Base-by-base conservation (phyloP, 1,284 basidiomycete genomes). In the Inonotus hispidus region DNA sequence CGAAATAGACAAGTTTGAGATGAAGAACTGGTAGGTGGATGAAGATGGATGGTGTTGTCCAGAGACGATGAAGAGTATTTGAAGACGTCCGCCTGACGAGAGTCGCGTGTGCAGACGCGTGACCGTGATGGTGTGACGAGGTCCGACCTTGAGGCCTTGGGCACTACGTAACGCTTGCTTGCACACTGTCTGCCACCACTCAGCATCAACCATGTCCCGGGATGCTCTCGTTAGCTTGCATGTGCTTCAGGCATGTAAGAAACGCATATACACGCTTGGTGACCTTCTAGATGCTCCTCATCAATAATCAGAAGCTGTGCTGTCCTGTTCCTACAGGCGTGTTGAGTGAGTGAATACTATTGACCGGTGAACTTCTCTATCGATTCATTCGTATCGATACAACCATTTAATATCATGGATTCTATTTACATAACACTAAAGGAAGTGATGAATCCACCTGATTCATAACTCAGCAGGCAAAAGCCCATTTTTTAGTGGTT, bases 41-140 rank as follows among this genome's bases (percentile, higher is more conserved):
- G 25, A 27, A 13, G 27, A 14, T 49, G 27, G 47, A 49, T 49
- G 19, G 11, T n/a, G 21, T 11, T 21, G 16, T 11, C 2, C 4
- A 47, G 16, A 14, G 19, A 14, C 19, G 6, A 16, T 1, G 47
- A 7, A 25, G 21, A 1, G 47, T 49, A 49, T 49, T 52, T 37
- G 29, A 52, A 35, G 13, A 16, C 8, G 2, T 27, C 32, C 35
- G 50, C 50, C 50, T 52, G 32, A 52, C 50, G 50, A 27, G 27
- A 52, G 50, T 52, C 50, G 50, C 50, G 50, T 52, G 50, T 52
- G 27, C 25, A n/a, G 11, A 35, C 50, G 50, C 32, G 50, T 52
- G 50, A 52, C 50, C 32, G 50, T 52, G 50, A 52, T 27, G n/a
- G 3, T 27, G 50, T 52, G 50, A 52, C 50, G 19, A 27, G 10